Evolutionary conservation across 768 basidiomycete species (phyloP).

Genomic region (Serendipita sp.): DNA sequence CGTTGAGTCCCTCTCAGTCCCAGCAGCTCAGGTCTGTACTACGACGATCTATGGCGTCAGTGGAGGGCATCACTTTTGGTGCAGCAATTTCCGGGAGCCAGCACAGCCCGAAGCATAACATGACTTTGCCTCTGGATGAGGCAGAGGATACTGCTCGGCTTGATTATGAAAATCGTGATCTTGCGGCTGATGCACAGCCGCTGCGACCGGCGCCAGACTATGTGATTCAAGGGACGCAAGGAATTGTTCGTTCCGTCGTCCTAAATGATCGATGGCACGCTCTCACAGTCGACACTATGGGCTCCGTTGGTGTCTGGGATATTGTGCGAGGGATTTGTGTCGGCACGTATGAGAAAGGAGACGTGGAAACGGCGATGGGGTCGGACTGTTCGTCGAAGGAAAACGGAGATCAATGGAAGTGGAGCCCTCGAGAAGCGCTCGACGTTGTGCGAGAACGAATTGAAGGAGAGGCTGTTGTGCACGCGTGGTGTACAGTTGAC

Average conservation of each 20-base stretch:
- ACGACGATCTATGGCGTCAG: not conserved
- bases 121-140: not conserved
- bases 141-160: slow-evolving; percentile 22
- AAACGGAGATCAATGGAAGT: slow-evolving; percentile 22
- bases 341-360: slow-evolving; percentile 51
- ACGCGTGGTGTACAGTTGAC: slow-evolving; percentile 76
- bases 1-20: slow-evolving; percentile 8
- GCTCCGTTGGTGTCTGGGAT: slow-evolving; percentile 88
- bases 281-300: slow-evolving; percentile 76
- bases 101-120: not conserved
- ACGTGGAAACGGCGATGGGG: slow-evolving; percentile 43
- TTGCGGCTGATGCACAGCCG: slow-evolving; percentile 55
- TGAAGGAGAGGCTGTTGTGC: slow-evolving; percentile 84
- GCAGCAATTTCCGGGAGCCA: not conserved
- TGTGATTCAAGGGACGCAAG: slow-evolving; percentile 52
- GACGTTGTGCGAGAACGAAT: slow-evolving; percentile 79
- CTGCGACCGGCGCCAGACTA: slow-evolving; percentile 45
- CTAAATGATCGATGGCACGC: slow-evolving; percentile 84
- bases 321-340: slow-evolving; percentile 62
- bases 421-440: slow-evolving; percentile 66
- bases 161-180: slow-evolving; percentile 55
- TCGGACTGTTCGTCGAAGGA: not conserved
- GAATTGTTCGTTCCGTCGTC: slow-evolving; percentile 66
- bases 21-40: not conserved
- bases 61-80: slow-evolving; percentile 5